Evolutionary conservation across 805 yeast species (phyloP).

Genomic region (Starmerella sp.): DNA sequence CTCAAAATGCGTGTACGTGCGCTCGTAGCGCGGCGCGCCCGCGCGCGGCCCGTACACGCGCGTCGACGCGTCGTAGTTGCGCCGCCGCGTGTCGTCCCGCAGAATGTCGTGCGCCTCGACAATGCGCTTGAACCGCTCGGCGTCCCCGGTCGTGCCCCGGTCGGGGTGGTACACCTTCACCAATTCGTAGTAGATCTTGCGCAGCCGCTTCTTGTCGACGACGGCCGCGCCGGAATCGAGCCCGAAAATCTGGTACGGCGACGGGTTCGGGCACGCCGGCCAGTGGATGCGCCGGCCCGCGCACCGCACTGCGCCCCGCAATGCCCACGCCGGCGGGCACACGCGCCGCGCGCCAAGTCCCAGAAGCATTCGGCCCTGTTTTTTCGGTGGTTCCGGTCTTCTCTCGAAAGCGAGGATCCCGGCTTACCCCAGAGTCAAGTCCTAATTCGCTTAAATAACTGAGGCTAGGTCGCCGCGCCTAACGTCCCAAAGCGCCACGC

Average conservation of each 20-base stretch:
- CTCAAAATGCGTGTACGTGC: neutral
- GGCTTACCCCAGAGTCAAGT: no score
- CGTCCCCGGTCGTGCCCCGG: constrained; percentile 22
- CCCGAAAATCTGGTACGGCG: constrained; percentile 62
- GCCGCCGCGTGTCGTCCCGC: constrained; percentile 35
- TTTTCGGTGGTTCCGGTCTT: no score
- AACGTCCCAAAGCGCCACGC: no score
- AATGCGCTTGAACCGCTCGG: constrained; percentile 44
- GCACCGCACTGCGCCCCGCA: neutral
- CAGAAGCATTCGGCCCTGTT: neutral
- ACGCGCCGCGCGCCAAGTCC: neutral
- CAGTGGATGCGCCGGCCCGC: constrained; percentile 29
- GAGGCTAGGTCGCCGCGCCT: no score
- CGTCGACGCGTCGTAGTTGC: constrained; percentile 12
- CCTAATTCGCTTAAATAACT: no score
- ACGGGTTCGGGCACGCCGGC: constrained; percentile 49
- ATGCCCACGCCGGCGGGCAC: neutral
- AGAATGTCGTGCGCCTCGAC: constrained; percentile 51
- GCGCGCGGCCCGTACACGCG: neutral
- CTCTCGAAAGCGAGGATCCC: no score
- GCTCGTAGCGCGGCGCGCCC: neutral
- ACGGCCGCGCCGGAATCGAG: constrained; percentile 26
- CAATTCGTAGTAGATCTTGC: constrained; percentile 42
- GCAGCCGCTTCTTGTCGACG: constrained; percentile 34
- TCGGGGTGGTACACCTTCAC: constrained; percentile 85